A percentile compares a stretch with the other conserved stretches of the same genome.
phyloP scores from a whole-genome alignment of 768 basidiomycete genomes.

The Serendipita sp. region DNA sequence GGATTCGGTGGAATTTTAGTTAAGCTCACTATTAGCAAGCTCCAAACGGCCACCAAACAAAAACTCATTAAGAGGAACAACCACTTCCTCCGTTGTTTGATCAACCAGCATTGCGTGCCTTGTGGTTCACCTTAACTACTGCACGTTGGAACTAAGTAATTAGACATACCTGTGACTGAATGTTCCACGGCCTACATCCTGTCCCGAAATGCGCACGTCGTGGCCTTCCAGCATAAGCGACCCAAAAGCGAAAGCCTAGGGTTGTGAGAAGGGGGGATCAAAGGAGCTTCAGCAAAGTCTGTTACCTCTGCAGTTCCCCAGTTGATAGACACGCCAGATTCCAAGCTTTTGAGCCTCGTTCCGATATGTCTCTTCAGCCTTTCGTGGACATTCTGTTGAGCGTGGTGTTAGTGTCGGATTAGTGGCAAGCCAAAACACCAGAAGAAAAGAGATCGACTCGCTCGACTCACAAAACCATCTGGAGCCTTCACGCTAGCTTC shows the following conservation, averaged over 20 bases:
- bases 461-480: conserved; percentile 41
- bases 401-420: neutral
- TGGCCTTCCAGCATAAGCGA: conserved; percentile 67
- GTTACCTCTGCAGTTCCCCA: conserved; percentile 79
- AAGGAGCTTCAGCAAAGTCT: neutral
- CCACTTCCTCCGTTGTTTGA: conserved; percentile 62
- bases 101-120: conserved; percentile 87
- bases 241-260: conserved; percentile 73
- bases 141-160: neutral
- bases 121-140: conserved; percentile 6
- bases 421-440: neutral
- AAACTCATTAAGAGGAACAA: conserved; percentile 66
- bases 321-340: conserved; percentile 57
- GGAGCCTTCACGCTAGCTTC: conserved; percentile 49
- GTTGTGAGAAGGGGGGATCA: neutral
- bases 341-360: conserved; percentile 51
- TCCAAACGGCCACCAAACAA: conserved; percentile 57
- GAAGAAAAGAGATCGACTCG: neutral
- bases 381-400: conserved; percentile 52
- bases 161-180: conserved; percentile 52
- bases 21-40: conserved; percentile 64
- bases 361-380: conserved; percentile 68
- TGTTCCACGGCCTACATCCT: conserved; percentile 83
- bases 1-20: neutral
- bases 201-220: conserved; percentile 80